A percentile compares a stretch with the other conserved stretches of the same genome.
Evolutionary conservation across 2,329 filamentous ascomycete species (phyloP).

Genomic region (Scedosporium apiospermum): DNA sequence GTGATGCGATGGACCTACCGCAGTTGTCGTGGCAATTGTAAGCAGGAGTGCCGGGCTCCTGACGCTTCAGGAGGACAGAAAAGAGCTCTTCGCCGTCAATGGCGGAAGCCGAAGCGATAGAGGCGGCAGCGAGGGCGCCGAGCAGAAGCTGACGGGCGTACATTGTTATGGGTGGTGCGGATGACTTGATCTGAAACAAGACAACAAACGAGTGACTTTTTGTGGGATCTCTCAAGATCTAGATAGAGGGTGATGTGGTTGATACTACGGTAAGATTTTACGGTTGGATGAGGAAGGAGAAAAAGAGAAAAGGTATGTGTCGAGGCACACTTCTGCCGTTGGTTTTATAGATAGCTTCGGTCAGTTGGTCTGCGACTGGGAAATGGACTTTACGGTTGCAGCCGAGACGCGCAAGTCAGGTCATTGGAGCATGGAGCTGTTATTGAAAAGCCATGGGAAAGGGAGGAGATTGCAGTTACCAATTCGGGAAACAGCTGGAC

Average conservation of each 20-base stretch:
- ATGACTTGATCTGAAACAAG: neutral
- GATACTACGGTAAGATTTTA: neutral
- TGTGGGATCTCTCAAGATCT: neutral
- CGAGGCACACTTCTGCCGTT: neutral
- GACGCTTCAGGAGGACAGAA: slow-evolving; percentile 24
- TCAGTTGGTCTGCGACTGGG: no score
- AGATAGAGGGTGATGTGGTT: neutral
- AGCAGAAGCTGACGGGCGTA: neutral
- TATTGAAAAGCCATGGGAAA: no score
- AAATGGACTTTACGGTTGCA: no score
- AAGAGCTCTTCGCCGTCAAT: slow-evolving; percentile 2
- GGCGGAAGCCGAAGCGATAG: slow-evolving; percentile 8
- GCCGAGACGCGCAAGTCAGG: no score
- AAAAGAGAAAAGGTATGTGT: neutral
- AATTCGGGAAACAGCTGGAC: neutral
- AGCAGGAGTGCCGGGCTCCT: slow-evolving; percentile 31
- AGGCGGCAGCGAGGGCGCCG: slow-evolving; percentile 1
- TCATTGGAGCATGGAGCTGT: no score
- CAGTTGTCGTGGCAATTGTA: slow-evolving; percentile 38
- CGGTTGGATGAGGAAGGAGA: neutral
- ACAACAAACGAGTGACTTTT: neutral
- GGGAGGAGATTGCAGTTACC: neutral
- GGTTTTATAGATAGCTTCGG: no score
- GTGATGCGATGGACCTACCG: slow-evolving; percentile 19
- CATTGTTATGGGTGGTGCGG: neutral